Base-by-base conservation (phyloP, 495 filamentous ascomycete genomes). In the Penicillium egyptiacum region DNA sequence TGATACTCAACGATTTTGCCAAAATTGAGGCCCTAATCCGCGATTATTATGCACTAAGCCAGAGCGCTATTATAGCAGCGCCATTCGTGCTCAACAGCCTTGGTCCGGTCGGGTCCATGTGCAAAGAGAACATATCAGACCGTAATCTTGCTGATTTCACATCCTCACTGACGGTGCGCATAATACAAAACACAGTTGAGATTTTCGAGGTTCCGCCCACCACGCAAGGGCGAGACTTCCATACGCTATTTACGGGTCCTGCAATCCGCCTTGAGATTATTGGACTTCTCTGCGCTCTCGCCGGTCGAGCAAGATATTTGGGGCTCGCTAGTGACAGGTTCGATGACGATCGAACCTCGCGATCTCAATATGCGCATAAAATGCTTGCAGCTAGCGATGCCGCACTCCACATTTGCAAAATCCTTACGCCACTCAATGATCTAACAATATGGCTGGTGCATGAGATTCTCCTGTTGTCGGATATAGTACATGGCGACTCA, bases 351-450 rank as follows among this genome's bases (percentile, higher is more conserved):
- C 40, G 46, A 3, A 50, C 39, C 16, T 48, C 48, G 1, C 63
- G 59, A 5, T 23, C 52, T 3, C 52, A 66, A 9, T 70, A 69
- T 55, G 56, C 65, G 1, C 57, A 59, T 12, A 68, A 53, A 33
- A 73, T 75, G 69, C 46, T 69, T 22, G 54, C 55, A 4, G 67
- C 62, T 2, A 61, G 70, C 31, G 65, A 72, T 49, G 56, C 49
- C 20, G 59, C 59, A 11, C n/a, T 70, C 6, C 46, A 70, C 10
- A 59, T 71, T 16, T 74, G 70, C 59, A 70, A 65, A 30, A 61
- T 68, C 7, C 45, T 74, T 4, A 68, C 70, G 1, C 60, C 62
- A 9, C 53, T 65, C 10, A 75, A 73, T 51, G 72, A 73, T 44
- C 47, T 75, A 10, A 67, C 59, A 3, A 44, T 72, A 5, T 75